phyloP scores from a whole-genome alignment of 495 filamentous ascomycete genomes.

The Aspergillus bertholletiae region DNA sequence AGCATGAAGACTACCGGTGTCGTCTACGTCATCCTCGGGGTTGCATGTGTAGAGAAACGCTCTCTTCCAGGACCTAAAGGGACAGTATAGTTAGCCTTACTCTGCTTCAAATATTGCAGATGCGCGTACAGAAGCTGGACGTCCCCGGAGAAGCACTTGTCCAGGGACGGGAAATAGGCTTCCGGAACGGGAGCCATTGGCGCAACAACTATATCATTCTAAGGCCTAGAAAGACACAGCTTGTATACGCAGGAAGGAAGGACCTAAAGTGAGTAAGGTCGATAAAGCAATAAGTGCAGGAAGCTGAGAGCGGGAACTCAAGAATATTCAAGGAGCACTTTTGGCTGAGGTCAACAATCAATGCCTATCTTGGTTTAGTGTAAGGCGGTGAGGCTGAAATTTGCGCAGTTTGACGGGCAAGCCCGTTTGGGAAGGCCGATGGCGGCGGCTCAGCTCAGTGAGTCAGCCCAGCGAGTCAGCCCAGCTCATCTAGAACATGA shows the following conservation, averaged over 20 bases:
- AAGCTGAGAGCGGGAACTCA: conserved; percentile 8
- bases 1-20: conserved; percentile 46
- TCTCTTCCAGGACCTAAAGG: conserved; percentile 69
- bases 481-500: too few species aligned
- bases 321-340: conserved; percentile 25
- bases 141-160: conserved; percentile 58
- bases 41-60: conserved; percentile 64
- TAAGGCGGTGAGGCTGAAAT: conserved; percentile 31
- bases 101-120: neutral
- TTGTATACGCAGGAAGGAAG: conserved; percentile 6
- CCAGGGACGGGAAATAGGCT: conserved; percentile 60
- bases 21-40: conserved; percentile 41
- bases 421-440: conserved; percentile 13
- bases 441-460: too few species aligned
- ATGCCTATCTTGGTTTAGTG: conserved; percentile 36
- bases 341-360: conserved; percentile 36
- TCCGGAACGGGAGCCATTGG: conserved; percentile 67
- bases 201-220: conserved; percentile 55
- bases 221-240: conserved; percentile 23
- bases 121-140: conserved; percentile 53
- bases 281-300: conserved; percentile 4
- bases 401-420: conserved; percentile 9
- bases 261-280: conserved; percentile 7
- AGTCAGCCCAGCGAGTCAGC: too few species aligned
- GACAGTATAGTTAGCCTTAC: conserved; percentile 15